Conservation (phyloP, 2,329 filamentous ascomycete genomes). For the Canariomyces notabilis region DNA sequence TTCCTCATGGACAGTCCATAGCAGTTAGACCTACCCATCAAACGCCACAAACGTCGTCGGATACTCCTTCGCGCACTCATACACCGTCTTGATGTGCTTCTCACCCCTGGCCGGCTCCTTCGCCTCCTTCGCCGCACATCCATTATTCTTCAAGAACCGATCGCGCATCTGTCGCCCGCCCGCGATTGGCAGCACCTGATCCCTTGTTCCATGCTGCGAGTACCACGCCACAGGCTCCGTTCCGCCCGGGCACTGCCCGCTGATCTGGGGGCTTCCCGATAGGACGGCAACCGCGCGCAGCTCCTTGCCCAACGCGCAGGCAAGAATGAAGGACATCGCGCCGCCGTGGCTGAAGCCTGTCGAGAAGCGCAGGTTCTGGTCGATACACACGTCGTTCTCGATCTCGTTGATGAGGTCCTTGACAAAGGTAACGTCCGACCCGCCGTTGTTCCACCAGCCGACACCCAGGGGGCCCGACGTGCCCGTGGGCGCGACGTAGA, state of each 20-base stretch:
- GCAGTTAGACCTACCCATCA: conserved; percentile 15
- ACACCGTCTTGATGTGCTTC: conserved; percentile 12
- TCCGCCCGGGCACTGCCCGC: conserved; percentile 13
- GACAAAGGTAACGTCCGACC: conserved; percentile 39
- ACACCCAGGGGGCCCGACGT: conserved; percentile 24
- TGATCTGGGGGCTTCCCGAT: conserved; percentile 11
- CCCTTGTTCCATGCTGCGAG: conserved; percentile 16
- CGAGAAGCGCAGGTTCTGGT: conserved; percentile 37
- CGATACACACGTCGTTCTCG: conserved; percentile 38
- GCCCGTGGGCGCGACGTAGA: conserved; percentile 41
- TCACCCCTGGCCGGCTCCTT: conserved; percentile 11
- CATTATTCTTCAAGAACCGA: conserved; percentile 17
- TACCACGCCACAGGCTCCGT: conserved; percentile 19
- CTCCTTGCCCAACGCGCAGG: conserved; percentile 35
- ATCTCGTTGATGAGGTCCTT: conserved; percentile 35
- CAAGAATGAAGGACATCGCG: conserved; percentile 38
- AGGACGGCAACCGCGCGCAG: conserved; percentile 35
- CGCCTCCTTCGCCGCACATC: conserved; percentile 7
- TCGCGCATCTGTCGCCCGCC: conserved; percentile 19
- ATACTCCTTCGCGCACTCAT: conserved; percentile 12
- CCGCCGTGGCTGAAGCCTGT: conserved; percentile 43
- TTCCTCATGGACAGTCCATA: no score
- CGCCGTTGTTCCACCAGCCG: conserved; percentile 40
- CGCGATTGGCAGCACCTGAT: conserved; percentile 13
- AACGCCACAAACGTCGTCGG: conserved; percentile 11